phyloP scores from a whole-genome alignment of 1,284 basidiomycete species.

The Schizophyllum amplum region DNA sequence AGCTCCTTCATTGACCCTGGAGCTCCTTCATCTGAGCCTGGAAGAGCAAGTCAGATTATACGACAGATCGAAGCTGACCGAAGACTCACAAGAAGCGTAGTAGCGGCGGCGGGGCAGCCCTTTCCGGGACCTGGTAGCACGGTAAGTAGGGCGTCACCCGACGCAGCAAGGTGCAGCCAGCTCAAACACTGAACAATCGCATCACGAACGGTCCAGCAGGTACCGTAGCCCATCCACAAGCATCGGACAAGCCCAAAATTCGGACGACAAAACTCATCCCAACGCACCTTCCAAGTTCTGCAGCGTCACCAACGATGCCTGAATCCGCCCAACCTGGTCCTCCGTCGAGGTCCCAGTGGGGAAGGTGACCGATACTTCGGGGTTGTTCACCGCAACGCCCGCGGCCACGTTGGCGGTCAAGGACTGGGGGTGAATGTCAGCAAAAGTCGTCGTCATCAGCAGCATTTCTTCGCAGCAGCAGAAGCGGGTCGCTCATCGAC shows the following conservation, averaged over 20 bases:
- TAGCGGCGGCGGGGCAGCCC: background rate
- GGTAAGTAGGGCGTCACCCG: background rate
- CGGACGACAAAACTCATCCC: constrained; percentile 47
- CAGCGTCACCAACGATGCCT: constrained; percentile 38
- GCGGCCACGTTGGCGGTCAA: constrained; percentile 52
- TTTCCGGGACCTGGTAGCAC: background rate
- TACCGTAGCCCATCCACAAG: constrained; percentile 38
- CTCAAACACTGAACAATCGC: constrained; percentile 13
- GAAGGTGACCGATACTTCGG: constrained; percentile 43
- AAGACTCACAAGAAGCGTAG: background rate
- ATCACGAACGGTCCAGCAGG: constrained; percentile 23
- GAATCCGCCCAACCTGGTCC: constrained; percentile 44
- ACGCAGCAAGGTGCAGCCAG: background rate
- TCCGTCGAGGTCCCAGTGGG: constrained; percentile 46
- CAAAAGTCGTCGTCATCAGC: too few relatives aligned
- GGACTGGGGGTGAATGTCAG: constrained; percentile 19
- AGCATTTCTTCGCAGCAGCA: too few relatives aligned
- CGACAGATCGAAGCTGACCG: too few relatives aligned
- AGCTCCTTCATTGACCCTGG: too few relatives aligned
- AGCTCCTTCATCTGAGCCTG: background rate
- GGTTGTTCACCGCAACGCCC: constrained; percentile 54
- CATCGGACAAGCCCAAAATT: constrained; percentile 41
- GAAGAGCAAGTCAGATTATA: too few relatives aligned
- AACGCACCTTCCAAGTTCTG: constrained; percentile 46
- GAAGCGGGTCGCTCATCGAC: too few relatives aligned